phyloP scores from a whole-genome alignment of 371 early-diverging fungal species.

The Basidiobolus heterosporus region DNA sequence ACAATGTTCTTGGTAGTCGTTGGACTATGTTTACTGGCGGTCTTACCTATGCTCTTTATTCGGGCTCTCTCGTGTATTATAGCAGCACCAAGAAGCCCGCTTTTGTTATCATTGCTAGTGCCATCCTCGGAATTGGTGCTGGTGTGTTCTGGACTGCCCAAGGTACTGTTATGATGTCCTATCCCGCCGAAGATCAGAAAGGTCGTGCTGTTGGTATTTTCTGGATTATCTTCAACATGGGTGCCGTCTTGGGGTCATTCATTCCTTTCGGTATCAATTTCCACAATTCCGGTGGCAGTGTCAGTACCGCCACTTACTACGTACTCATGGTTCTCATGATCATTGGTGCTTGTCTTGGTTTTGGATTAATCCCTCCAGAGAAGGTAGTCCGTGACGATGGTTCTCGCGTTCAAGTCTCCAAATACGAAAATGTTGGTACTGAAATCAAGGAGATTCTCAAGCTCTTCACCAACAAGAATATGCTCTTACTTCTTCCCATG shows the following conservation, averaged over 20 bases:
- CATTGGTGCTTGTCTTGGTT: constrained; percentile 33
- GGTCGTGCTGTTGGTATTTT: constrained; percentile 60
- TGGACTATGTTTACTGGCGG: constrained; percentile 29
- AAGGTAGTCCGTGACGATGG: constrained; percentile 47
- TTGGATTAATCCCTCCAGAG: constrained; percentile 35
- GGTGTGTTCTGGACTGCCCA: constrained; percentile 55
- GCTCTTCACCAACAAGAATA: constrained; percentile 46
- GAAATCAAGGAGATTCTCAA: constrained; percentile 38
- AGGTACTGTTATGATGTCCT: constrained; percentile 67
- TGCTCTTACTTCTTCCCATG: constrained; percentile 41
- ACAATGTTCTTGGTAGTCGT: constrained; percentile 36
- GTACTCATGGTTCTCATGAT: constrained; percentile 49
- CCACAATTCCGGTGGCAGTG: constrained; percentile 18
- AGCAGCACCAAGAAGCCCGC: constrained; percentile 17
- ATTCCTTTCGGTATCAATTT: constrained; percentile 48
- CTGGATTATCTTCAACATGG: constrained; percentile 64
- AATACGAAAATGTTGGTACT: constrained; percentile 23
- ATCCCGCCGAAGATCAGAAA: constrained; percentile 56
- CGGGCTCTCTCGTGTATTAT: constrained; percentile 33
- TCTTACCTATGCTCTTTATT: constrained; percentile 31
- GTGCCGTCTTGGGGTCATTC: constrained; percentile 48
- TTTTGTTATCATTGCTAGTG: constrained; percentile 38
- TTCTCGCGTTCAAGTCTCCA: constrained; percentile 25
- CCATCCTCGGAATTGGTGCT: constrained; percentile 45
- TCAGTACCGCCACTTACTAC: constrained; percentile 27